These are phyloP conservation scores for Lentinula lateritia DNA, from an alignment of 768 basidiomycete genomes.

Conservation along the genomic window DNA sequence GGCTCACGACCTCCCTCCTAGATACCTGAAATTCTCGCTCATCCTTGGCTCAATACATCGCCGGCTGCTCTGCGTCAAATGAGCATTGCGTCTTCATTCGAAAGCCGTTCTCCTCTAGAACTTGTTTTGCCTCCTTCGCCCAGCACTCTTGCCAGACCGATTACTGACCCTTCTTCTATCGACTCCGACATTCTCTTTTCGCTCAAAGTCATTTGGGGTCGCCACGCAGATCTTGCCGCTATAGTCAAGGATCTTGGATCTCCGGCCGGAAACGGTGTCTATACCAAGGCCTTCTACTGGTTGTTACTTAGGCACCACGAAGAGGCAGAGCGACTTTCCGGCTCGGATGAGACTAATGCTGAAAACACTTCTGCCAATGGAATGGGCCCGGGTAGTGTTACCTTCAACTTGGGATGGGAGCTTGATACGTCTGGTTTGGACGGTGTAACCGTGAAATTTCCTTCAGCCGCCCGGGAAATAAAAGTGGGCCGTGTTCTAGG, in stretches of 20 bases:
- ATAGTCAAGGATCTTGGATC: slow-evolving; percentile 67
- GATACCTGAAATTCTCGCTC: slow-evolving; percentile 82
- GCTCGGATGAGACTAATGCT: slow-evolving; percentile 16
- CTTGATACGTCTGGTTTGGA: slow-evolving; percentile 22
- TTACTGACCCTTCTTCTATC: slow-evolving; percentile 62
- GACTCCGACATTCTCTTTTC: slow-evolving; percentile 76
- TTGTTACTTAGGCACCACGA: slow-evolving; percentile 74
- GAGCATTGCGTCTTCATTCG: slow-evolving; percentile 7
- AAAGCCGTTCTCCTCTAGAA: slow-evolving; percentile 1
- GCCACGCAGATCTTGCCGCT: slow-evolving; percentile 51
- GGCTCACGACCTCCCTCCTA: slow-evolving; percentile 22
- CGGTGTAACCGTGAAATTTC: slow-evolving; percentile 19
- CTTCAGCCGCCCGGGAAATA: slow-evolving; percentile 16
- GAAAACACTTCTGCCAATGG: slow-evolving; percentile 10
- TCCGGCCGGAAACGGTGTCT: slow-evolving; percentile 60
- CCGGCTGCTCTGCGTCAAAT: slow-evolving; percentile 21
- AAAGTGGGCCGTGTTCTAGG: neutral
- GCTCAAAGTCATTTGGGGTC: slow-evolving; percentile 79
- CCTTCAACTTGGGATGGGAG: slow-evolving; percentile 35
- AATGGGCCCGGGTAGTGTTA: slow-evolving; percentile 19
- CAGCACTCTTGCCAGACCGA: slow-evolving; percentile 62
- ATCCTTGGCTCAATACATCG: slow-evolving; percentile 70
- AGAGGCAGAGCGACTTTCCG: slow-evolving; percentile 47
- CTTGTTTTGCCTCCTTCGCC: slow-evolving; percentile 57
- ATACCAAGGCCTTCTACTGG: slow-evolving; percentile 88